Percentiles rank a stretch among this genome's conserved stretches.
phyloP scores from a whole-genome alignment of 1,284 basidiomycete genomes.

The Schizophyllum commune region DNA sequence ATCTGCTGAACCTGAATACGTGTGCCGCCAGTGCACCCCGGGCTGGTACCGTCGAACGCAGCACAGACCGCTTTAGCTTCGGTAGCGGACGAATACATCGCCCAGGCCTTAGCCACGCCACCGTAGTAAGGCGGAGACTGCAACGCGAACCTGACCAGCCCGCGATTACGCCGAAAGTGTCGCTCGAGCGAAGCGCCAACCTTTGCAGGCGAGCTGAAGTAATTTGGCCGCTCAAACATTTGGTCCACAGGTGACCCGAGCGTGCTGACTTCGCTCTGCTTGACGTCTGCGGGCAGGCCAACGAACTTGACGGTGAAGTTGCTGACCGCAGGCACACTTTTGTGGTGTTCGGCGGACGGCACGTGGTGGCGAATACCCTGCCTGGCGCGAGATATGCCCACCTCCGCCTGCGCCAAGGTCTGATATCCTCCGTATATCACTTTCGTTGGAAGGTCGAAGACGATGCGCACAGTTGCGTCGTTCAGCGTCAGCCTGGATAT shows the following conservation, averaged over 20 bases:
- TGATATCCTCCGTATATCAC: slow-evolving; percentile 53
- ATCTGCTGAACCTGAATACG: slow-evolving; percentile 43
- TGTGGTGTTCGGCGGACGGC: slow-evolving; percentile 38
- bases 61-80: slow-evolving; percentile 43
- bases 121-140: slow-evolving; percentile 43
- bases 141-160: slow-evolving; percentile 18
- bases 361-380: slow-evolving; percentile 26
- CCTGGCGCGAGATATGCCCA: slow-evolving; percentile 34
- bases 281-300: slow-evolving; percentile 40
- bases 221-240: slow-evolving; percentile 45
- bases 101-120: slow-evolving; percentile 44
- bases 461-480: slow-evolving; percentile 42
- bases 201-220: slow-evolving; percentile 26
- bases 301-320: slow-evolving; percentile 48
- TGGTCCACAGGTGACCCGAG: slow-evolving; percentile 41
- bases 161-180: too few relatives aligned
- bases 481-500: slow-evolving; percentile 20
- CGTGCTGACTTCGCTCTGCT: slow-evolving; percentile 30
- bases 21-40: slow-evolving; percentile 33
- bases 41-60: slow-evolving; percentile 36
- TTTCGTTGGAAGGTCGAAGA: slow-evolving; percentile 44
- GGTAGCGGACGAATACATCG: slow-evolving; percentile 36
- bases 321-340: slow-evolving; percentile 49
- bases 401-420: slow-evolving; percentile 35
- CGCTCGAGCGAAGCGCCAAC: slow-evolving; percentile 33